phyloP scores from a whole-genome alignment of 176 grass and related monocot genomes.

The Pontederia paniculata region DNA sequence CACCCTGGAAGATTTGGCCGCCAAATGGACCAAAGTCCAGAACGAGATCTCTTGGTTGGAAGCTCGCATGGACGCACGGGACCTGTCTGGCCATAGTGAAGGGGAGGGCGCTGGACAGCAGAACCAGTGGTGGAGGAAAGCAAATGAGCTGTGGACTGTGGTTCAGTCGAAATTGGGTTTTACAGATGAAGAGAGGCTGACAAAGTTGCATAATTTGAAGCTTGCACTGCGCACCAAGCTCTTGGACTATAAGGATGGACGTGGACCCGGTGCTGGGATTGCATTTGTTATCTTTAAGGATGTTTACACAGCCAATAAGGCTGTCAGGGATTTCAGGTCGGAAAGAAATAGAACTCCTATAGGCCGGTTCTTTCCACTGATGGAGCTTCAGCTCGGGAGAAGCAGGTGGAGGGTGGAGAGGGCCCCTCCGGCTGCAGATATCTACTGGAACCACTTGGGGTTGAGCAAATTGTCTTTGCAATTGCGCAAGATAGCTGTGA shows the following conservation, averaged over 20 bases:
- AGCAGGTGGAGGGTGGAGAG: slow-evolving; percentile 86
- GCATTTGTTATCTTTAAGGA: slow-evolving; percentile 95
- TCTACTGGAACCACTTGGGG: slow-evolving; percentile 97
- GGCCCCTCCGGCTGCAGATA: slow-evolving; percentile 79
- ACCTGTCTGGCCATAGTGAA: slow-evolving; percentile 32
- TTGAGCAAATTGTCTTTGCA: slow-evolving; percentile 63
- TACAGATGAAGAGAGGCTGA: slow-evolving; percentile 63
- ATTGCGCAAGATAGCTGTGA: slow-evolving; percentile 66
- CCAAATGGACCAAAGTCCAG: slow-evolving; percentile 53
- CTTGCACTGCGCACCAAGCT: slow-evolving; percentile 60
- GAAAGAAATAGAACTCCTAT: slow-evolving; percentile 67
- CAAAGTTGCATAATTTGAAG: slow-evolving; percentile 63
- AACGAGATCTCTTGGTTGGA: slow-evolving; percentile 86
- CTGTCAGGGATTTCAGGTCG: slow-evolving; percentile 76
- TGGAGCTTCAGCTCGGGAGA: slow-evolving; percentile 87
- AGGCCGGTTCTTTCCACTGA: slow-evolving; percentile 72
- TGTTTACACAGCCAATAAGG: slow-evolving; percentile 88
- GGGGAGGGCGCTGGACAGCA: not conserved
- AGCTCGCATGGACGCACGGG: slow-evolving; percentile 48
- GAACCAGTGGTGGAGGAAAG: slow-evolving; percentile 45
- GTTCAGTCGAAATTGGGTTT: slow-evolving; percentile 44
- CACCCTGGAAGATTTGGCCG: slow-evolving; percentile 54
- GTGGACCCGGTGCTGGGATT: slow-evolving; percentile 62
- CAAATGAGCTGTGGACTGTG: slow-evolving; percentile 39
- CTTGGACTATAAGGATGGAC: slow-evolving; percentile 64